Conservation (phyloP, 83 land plant genomes). For the Diphasiastrum complanatum region DNA sequence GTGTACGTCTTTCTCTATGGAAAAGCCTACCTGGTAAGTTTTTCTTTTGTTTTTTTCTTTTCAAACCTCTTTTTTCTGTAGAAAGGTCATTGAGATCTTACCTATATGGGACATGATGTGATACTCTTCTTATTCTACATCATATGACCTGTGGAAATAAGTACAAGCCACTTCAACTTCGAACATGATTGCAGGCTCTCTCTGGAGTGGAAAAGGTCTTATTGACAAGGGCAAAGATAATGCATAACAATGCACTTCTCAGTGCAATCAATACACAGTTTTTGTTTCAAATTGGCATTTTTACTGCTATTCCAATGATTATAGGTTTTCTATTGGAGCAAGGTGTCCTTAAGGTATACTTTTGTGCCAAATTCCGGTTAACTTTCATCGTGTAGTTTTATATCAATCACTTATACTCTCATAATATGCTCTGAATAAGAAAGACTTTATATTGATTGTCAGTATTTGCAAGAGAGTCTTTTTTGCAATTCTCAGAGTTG, state of each 20-base stretch:
- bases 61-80: background rate
- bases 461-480: no score
- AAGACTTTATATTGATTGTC: no score
- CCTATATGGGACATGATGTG: no score
- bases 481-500: no score
- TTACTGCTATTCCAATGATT: constrained; percentile 40
- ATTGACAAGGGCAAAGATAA: constrained; percentile 11
- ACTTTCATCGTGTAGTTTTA: no score
- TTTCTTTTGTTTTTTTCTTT: no score
- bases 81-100: no score
- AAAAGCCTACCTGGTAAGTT: constrained; percentile 33
- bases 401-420: no score
- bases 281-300: constrained; percentile 35
- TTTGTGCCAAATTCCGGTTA: no score
- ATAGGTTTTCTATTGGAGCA: constrained; percentile 31
- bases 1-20: constrained; percentile 39
- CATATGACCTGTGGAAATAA: no score
- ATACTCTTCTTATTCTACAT: no score
- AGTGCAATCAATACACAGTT: constrained; percentile 35
- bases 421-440: no score
- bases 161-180: background rate
- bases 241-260: constrained; percentile 24
- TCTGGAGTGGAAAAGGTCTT: constrained; percentile 29
- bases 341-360: constrained; percentile 27
- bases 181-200: constrained; percentile 19